Percentiles rank a stretch among this genome's conserved stretches.
Conservation (phyloP, 805 yeast species). For the Nakazawaea ishiwadae region DNA sequence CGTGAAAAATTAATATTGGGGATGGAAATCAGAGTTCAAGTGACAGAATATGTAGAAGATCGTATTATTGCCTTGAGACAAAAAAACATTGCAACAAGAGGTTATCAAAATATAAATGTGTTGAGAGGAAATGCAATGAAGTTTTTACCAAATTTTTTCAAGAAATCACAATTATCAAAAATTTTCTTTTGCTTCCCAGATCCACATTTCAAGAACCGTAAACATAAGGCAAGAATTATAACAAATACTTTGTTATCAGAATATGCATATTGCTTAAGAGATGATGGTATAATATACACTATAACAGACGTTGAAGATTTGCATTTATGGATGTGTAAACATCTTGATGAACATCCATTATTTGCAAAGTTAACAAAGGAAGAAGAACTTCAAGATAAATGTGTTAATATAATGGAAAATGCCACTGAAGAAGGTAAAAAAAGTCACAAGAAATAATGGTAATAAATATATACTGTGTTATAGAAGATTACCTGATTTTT, state of each 20-base stretch:
- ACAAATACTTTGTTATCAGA: conserved; percentile 86
- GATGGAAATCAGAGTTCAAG: conserved; percentile 97
- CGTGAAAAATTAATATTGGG: conserved; percentile 79
- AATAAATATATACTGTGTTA: conserved; percentile 86
- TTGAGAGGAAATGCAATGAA: conserved; percentile 97
- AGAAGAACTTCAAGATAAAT: conserved; percentile 75
- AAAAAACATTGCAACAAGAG: conserved; percentile 28
- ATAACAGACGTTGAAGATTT: conserved; percentile 94
- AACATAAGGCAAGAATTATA: conserved; percentile 94
- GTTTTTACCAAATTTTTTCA: conserved; percentile 90
- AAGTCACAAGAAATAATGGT: conserved; percentile 88
- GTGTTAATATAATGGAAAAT: conserved; percentile 82
- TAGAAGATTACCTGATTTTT: conserved; percentile 25
- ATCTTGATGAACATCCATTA: conserved; percentile 84
- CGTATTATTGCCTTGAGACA: conserved; percentile 84
- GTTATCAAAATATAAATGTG: conserved; percentile 81
- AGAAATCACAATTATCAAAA: conserved; percentile 75
- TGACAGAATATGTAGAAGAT: conserved; percentile 95
- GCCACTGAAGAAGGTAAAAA: conserved; percentile 99
- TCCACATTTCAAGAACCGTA: conserved; percentile 96
- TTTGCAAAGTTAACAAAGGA: conserved; percentile 75
- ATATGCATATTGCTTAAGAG: conserved; percentile 84
- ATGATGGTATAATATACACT: conserved; percentile 87
- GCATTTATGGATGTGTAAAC: conserved; percentile 95
- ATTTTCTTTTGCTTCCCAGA: conserved; percentile 99